A percentile compares a stretch with the other conserved stretches of the same genome.
These are phyloP conservation scores for Nicotiana tomentosiformis DNA, from an alignment of 257 asterid genomes.

Conservation along the genomic window DNA sequence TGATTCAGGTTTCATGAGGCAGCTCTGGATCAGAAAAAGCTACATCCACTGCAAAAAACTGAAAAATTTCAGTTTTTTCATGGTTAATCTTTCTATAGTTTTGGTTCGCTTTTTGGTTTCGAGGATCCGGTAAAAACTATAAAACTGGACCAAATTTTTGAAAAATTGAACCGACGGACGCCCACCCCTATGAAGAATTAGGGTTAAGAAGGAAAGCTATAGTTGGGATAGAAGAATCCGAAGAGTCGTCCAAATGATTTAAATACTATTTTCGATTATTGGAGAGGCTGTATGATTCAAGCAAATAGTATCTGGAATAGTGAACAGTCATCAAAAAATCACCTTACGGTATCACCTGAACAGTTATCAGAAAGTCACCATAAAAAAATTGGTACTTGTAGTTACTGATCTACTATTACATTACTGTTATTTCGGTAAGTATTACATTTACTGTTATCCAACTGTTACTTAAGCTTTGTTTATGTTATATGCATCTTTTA, in stretches of 20 bases:
- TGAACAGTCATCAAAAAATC: neutral
- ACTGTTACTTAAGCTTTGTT: neutral
- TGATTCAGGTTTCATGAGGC: neutral
- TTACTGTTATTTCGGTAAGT: neutral
- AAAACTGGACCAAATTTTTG: no score
- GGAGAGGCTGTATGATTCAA: neutral
- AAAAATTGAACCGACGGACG: no score
- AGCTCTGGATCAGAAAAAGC: neutral
- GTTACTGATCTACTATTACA: neutral
- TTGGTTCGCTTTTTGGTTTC: no score
- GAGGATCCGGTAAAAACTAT: no score
- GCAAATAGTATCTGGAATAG: neutral
- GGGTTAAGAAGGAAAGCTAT: neutral
- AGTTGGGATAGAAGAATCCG: neutral
- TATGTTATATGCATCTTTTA: neutral
- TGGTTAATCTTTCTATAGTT: no score
- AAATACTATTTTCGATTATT: neutral
- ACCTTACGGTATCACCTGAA: neutral
- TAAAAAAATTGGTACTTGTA: neutral
- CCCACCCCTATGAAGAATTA: neutral
- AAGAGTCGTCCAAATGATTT: neutral
- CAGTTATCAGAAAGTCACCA: neutral
- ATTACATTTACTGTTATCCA: neutral
- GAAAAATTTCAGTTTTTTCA: no score
- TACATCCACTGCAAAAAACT: neutral